Evolutionary conservation across 306 rosid genomes (phyloP), one percentile per base, ranked within the genome.

Genomic region (Phaseolus lunatus): DNA sequence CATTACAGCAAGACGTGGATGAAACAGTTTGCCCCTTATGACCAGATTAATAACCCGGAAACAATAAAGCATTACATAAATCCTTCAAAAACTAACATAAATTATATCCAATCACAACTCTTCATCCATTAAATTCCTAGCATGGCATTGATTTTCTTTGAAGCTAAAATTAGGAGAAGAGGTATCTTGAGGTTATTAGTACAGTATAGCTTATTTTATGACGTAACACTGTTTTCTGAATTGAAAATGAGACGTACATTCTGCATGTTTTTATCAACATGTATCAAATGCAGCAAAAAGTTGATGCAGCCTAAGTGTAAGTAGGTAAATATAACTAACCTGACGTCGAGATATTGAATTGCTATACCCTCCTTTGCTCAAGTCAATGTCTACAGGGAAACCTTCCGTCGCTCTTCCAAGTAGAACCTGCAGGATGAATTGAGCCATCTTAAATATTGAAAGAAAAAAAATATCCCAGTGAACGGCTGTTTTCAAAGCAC

Each of bases 341-440:
- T 96, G 98, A 26, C 88, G 92, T 27, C 99, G 91, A 82, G 99
- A 96, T 80, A 93, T 86, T 86, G 88, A 86, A 66, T 89, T 92
- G 26, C 87, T 80, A 33, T 70, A 65, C n/a, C 96, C 88, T 76
- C 83, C 99, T 81, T 82, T 93, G 78, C 97, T 83, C 85, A 96
- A 87, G 89, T 96, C 98, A 84, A 96, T 88, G 83, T 96, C 99
- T 41, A 96, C 97, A 74, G 79, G 67, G 74, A 69, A 52, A 76
- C 88, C 89, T 22, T 84, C 89, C 10, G 98, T 85, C 70, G 96
- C 89, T 81, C 98, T 89, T 80, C 99, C 99, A 81, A 96, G 85
- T 78, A 91, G 85, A 79, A 96, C 98, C 99, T 96, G 87, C 78
- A 80, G 33, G 20, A 72, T 9, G 31, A 72, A 45, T 65, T 35